Evolutionary conservation across 1,284 basidiomycete genomes (phyloP), one percentile per base, ranked within the genome.

Genomic region (Trichosporon sp.): DNA sequence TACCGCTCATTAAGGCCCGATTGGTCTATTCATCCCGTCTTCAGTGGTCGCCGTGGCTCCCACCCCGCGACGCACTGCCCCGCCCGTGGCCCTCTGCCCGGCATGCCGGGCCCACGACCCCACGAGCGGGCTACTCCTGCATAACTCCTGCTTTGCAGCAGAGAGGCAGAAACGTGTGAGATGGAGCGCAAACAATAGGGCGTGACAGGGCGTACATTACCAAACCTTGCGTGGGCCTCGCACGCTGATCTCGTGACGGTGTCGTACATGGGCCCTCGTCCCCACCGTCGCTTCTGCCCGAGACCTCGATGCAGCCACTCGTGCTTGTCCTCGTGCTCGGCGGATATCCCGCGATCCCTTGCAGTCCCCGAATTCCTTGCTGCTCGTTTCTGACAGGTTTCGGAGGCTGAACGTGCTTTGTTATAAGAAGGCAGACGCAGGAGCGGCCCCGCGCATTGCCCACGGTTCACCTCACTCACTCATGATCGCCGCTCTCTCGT

Each of bases 1-100:
- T 46, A 46, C 43, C 43, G 43, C 43, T 46, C 43, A 46, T 46
- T 46, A 46, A 46, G 43, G 43, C 43, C 43, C 43, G 43, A 46
- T 46, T n/a, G 43, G 43, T n/a, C 43, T 46, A 46, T 46, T 46
- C 43, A n/a, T 46, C 16, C 43, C 43, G 43, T n/a, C 16, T 26
- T 16, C 14, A 43, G 40, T 16, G 26, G 26, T 26, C 26, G 26
- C 26, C 26, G 26, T 26, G 26, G 26, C 26, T 26, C 26, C 26
- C 26, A 26, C 26, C 26, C 26, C 26, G 26, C 40, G 8, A 11
- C 2, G 43, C 51, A 54, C 51, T 54, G 51, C 43, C 43, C 43
- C 43, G 51, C 21, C 26, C 26, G 26, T 26, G 26, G 26, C 26
- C 26, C 26, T 26, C 26, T 26, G 26, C 26, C 26, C 26, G 26